A percentile compares a stretch with the other conserved stretches of the same genome.
Evolutionary conservation across 1,139 yeast species (phyloP).

Genomic region (Nakaseomyces kungkrabaensis): DNA sequence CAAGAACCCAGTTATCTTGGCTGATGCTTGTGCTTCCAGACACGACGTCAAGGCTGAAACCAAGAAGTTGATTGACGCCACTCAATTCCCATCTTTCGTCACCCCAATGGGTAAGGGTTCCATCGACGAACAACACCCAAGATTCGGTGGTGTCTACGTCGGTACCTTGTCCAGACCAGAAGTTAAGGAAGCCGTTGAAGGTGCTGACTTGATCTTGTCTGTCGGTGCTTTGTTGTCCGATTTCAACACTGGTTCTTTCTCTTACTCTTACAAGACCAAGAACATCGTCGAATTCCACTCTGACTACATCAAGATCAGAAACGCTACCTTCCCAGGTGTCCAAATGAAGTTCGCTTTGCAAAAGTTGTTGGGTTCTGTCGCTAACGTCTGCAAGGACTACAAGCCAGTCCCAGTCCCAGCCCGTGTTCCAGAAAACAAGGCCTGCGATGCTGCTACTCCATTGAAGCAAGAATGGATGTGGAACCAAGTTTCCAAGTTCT

Average conservation of each 20-base stretch:
- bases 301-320: constrained; percentile 69
- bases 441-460: constrained; percentile 30
- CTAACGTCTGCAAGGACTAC: constrained; percentile 34
- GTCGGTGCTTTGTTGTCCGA: constrained; percentile 80
- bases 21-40: constrained; percentile 82
- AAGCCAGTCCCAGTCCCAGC: constrained; percentile 41
- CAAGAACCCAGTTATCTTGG: constrained; percentile 61
- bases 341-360: constrained; percentile 64
- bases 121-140: constrained; percentile 60
- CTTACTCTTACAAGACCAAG: constrained; percentile 69
- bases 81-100: constrained; percentile 75
- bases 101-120: constrained; percentile 90
- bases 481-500: constrained; percentile 66
- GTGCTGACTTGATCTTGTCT: constrained; percentile 65
- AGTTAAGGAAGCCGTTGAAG: constrained; percentile 66
- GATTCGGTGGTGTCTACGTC: constrained; percentile 81
- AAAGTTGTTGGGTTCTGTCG: constrained; percentile 36
- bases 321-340: constrained; percentile 67
- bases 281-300: constrained; percentile 84
- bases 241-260: constrained; percentile 84
- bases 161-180: constrained; percentile 71
- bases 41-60: constrained; percentile 61
- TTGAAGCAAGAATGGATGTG: constrained; percentile 75
- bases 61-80: constrained; percentile 48
- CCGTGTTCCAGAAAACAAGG: constrained; percentile 38